A percentile compares a stretch with the other conserved stretches of the same genome.
These are phyloP conservation scores for Lotus japonicus DNA, from an alignment of 306 rosid species.

Conservation along the genomic window DNA sequence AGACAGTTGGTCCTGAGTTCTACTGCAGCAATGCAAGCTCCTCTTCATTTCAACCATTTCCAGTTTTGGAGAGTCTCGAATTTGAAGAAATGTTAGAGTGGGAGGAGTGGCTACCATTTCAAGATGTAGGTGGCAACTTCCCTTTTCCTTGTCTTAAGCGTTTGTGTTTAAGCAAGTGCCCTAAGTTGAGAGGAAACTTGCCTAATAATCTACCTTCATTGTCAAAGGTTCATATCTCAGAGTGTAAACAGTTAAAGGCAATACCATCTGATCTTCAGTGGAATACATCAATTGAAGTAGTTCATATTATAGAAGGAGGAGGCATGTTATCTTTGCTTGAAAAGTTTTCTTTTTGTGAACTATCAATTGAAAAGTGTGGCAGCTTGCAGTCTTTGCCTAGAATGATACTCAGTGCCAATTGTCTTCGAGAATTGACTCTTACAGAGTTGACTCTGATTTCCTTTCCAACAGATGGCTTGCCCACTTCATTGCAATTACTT, in stretches of 20 bases:
- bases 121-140: background rate
- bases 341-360: background rate
- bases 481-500: background rate
- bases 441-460: background rate
- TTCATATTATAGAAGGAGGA: background rate
- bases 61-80: background rate
- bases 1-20: background rate
- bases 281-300: background rate
- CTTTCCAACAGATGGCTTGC: background rate
- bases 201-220: background rate
- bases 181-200: background rate
- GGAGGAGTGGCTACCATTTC: constrained; percentile 1
- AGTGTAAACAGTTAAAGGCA: background rate
- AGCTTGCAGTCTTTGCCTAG: background rate
- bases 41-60: background rate
- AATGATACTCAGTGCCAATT: background rate
- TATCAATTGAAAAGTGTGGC: background rate
- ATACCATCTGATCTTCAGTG: background rate
- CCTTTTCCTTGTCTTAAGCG: background rate
- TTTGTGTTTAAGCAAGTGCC: background rate
- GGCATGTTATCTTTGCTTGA: background rate
- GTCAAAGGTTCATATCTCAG: background rate
- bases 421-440: background rate
- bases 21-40: background rate
- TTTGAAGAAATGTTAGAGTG: background rate